Evolutionary conservation across 1,139 yeast species (phyloP).

Genomic region (Candida sanyaensis): DNA sequence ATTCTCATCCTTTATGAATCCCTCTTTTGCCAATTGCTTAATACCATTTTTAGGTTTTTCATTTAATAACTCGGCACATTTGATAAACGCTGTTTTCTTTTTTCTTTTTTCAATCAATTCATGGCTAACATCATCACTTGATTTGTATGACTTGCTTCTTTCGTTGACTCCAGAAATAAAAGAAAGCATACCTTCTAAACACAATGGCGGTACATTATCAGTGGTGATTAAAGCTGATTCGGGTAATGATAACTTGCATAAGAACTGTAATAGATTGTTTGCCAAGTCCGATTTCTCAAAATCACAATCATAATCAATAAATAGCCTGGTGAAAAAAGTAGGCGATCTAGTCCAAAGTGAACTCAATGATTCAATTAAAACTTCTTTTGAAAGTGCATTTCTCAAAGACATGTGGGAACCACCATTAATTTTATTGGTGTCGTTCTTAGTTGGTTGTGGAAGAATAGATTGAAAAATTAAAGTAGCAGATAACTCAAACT

Average conservation of each 20-base stretch:
- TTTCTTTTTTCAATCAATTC: slow-evolving; percentile 47
- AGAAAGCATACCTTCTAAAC: slow-evolving; percentile 82
- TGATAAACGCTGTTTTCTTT: slow-evolving; percentile 72
- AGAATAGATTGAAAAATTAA: slow-evolving; percentile 58
- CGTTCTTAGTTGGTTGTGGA: slow-evolving; percentile 32
- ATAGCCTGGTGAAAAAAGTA: slow-evolving; percentile 71
- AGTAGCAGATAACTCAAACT: slow-evolving; percentile 64
- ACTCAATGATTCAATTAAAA: slow-evolving; percentile 81
- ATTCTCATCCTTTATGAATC: slow-evolving; percentile 58
- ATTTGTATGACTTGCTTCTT: slow-evolving; percentile 40
- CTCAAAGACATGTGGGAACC: slow-evolving; percentile 28
- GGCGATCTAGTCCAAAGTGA: slow-evolving; percentile 85
- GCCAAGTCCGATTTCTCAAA: slow-evolving; percentile 83
- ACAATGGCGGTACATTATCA: slow-evolving; percentile 88
- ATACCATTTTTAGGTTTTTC: slow-evolving; percentile 78
- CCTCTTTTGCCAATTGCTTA: slow-evolving; percentile 57
- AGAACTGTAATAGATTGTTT: slow-evolving; percentile 63
- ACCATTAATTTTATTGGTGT: slow-evolving; percentile 24
- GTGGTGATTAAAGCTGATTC: slow-evolving; percentile 78
- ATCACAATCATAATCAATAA: slow-evolving; percentile 88
- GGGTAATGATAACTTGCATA: slow-evolving; percentile 77
- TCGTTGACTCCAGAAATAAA: slow-evolving; percentile 68
- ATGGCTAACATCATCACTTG: slow-evolving; percentile 22
- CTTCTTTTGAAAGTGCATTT: slow-evolving; percentile 58
- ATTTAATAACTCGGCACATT: slow-evolving; percentile 74